Evolutionary conservation across 2,329 filamentous ascomycete genomes (phyloP).

Genomic region (Penicillium sp.): DNA sequence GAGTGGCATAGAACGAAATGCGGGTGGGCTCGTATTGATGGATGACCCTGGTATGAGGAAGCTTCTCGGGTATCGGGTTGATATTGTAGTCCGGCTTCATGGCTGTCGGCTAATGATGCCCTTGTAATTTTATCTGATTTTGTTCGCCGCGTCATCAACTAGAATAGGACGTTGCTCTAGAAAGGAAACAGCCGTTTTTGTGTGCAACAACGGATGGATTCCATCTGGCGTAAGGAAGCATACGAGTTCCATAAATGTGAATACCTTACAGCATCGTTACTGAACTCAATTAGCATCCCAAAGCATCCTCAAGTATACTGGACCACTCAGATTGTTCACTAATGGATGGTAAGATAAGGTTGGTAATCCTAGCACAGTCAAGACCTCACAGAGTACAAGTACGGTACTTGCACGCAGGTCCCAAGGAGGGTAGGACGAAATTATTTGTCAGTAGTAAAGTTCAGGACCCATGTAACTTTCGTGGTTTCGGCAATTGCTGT

Average conservation of each 20-base stretch:
- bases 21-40: neutral
- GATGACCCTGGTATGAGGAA: neutral
- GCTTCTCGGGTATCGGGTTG: neutral
- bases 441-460: conserved; percentile 10
- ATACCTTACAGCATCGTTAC: conserved; percentile 7
- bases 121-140: neutral
- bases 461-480: conserved; percentile 14
- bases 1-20: neutral
- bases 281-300: neutral
- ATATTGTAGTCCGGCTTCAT: neutral
- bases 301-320: neutral
- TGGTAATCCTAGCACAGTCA: neutral
- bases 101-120: neutral
- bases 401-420: neutral
- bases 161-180: neutral
- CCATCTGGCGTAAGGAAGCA: neutral
- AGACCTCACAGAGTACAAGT: neutral
- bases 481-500: neutral
- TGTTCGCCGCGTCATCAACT: neutral
- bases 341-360: neutral
- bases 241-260: neutral
- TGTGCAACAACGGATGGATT: neutral
- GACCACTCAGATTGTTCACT: neutral
- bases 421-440: conserved; percentile 10
- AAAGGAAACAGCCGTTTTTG: neutral